Evolutionary conservation across 139 green algal species (phyloP).

Genomic region (Asterochloris erici): DNA sequence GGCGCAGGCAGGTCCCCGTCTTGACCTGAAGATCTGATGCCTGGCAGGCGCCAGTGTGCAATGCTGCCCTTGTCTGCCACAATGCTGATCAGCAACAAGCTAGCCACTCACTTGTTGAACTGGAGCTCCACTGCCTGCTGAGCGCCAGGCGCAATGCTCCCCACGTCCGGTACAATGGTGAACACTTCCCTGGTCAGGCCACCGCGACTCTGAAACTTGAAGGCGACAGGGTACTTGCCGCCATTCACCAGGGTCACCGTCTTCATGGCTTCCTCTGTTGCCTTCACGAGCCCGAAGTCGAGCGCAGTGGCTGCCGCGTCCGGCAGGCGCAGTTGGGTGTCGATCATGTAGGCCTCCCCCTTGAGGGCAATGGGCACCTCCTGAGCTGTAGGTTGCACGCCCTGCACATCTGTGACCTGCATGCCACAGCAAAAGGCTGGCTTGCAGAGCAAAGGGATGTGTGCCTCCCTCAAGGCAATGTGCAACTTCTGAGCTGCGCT

Average conservation of each 20-base stretch:
- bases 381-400: conserved; percentile 43
- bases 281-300: conserved; percentile 63
- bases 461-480: background rate
- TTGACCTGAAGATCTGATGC: no score
- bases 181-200: conserved; percentile 45
- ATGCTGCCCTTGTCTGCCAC: no score
- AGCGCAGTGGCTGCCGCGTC: conserved; percentile 37
- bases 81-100: background rate
- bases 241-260: conserved; percentile 61
- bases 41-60: no score
- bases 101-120: conserved; percentile 51
- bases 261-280: conserved; percentile 40
- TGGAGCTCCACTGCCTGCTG: conserved; percentile 49
- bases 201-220: conserved; percentile 41
- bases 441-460: background rate
- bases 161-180: conserved; percentile 45
- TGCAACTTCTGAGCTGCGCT: background rate
- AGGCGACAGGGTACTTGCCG: conserved; percentile 70
- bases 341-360: conserved; percentile 75
- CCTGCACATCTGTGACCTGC: conserved; percentile 34
- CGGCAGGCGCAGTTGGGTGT: conserved; percentile 61
- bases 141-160: conserved; percentile 45
- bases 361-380: conserved; percentile 53
- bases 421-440: background rate
- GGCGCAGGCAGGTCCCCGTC: no score